A percentile compares a stretch with the other conserved stretches of the same genome.
These are phyloP conservation scores for Russula foetens DNA, from an alignment of 768 basidiomycete genomes.

Conservation along the genomic window DNA sequence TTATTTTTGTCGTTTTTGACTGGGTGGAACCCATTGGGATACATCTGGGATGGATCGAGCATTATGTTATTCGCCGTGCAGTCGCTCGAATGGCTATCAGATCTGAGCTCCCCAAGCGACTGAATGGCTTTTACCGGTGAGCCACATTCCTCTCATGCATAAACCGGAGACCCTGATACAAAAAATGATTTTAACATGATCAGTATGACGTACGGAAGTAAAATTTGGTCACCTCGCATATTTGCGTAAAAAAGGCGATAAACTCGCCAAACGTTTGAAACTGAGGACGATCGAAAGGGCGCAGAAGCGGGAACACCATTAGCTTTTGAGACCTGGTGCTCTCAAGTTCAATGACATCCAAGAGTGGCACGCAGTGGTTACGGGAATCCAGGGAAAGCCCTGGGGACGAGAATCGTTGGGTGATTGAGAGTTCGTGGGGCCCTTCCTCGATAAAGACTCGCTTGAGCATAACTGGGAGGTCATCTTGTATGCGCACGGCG, in stretches of 20 bases:
- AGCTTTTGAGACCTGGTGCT: slow-evolving; percentile 7
- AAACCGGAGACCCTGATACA: slow-evolving; percentile 21
- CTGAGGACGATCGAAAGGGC: slow-evolving; percentile 23
- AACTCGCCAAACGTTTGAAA: slow-evolving; percentile 32
- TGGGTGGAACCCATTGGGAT: slow-evolving; percentile 26
- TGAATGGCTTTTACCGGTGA: slow-evolving; percentile 25
- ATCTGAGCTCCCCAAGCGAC: not conserved
- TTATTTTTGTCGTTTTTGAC: slow-evolving; percentile 5
- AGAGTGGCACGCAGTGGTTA: slow-evolving; percentile 25
- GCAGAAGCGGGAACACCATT: slow-evolving; percentile 31
- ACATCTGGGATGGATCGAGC: slow-evolving; percentile 26
- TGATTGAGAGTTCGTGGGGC: slow-evolving; percentile 8
- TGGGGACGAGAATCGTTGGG: slow-evolving; percentile 9
- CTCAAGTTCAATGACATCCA: slow-evolving; percentile 21
- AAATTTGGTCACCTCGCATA: slow-evolving; percentile 28
- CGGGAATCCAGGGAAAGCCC: slow-evolving; percentile 21
- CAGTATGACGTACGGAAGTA: not conserved
- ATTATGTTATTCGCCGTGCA: slow-evolving; percentile 23
- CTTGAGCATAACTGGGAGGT: slow-evolving; percentile 12
- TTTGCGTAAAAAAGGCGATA: slow-evolving; percentile 28
- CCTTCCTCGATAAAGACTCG: not conserved
- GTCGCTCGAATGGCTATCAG: not conserved
- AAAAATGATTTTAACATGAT: not conserved
- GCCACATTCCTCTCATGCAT: slow-evolving; percentile 23
- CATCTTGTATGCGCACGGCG: not conserved